A percentile compares a stretch with the other conserved stretches of the same genome.
These are phyloP conservation scores for Karstenula rhodostoma DNA, from an alignment of 2,329 filamentous ascomycete species.

Conservation along the genomic window DNA sequence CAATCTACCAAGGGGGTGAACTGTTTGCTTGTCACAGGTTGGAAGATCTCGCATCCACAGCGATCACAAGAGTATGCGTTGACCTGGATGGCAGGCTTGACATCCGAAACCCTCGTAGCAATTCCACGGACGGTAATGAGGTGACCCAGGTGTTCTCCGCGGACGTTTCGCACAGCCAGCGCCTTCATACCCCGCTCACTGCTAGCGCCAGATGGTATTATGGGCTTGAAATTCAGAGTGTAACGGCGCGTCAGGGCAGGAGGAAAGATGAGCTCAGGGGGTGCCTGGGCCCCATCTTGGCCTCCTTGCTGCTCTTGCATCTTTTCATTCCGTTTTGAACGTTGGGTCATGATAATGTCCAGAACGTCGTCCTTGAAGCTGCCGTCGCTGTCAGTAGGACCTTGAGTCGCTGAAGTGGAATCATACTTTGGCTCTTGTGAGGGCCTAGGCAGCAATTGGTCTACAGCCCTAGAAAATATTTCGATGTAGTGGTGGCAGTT, in stretches of 20 bases:
- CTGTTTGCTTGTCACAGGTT: slow-evolving; percentile 89
- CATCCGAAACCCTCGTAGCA: slow-evolving; percentile 92
- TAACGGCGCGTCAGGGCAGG: slow-evolving; percentile 92
- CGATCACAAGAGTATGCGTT: slow-evolving; percentile 98
- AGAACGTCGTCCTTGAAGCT: slow-evolving; percentile 98
- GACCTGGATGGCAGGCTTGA: slow-evolving; percentile 96
- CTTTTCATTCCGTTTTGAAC: slow-evolving; percentile 83
- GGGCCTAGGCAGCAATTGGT: slow-evolving; percentile 82
- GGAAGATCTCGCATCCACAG: slow-evolving; percentile 97
- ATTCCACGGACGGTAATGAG: slow-evolving; percentile 96
- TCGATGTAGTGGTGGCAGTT: slow-evolving; percentile 98
- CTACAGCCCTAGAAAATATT: slow-evolving; percentile 85
- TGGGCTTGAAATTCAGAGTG: slow-evolving; percentile 93
- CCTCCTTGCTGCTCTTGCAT: slow-evolving; percentile 59
- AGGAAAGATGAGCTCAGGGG: slow-evolving; percentile 82
- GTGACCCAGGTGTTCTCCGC: slow-evolving; percentile 89
- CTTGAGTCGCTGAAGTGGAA: not conserved
- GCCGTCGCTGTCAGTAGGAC: slow-evolving; percentile 33
- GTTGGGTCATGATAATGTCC: slow-evolving; percentile 94
- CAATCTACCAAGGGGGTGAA: slow-evolving; percentile 88
- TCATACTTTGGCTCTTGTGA: slow-evolving; percentile 77
- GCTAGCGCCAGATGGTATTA: slow-evolving; percentile 74
- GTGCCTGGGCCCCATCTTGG: slow-evolving; percentile 64
- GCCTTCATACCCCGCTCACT: slow-evolving; percentile 66
- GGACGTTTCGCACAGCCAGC: slow-evolving; percentile 90